A percentile compares a stretch with the other conserved stretches of the same genome.
Conservation (phyloP, 1,284 basidiomycete species). For the Leccinum solheimii region DNA sequence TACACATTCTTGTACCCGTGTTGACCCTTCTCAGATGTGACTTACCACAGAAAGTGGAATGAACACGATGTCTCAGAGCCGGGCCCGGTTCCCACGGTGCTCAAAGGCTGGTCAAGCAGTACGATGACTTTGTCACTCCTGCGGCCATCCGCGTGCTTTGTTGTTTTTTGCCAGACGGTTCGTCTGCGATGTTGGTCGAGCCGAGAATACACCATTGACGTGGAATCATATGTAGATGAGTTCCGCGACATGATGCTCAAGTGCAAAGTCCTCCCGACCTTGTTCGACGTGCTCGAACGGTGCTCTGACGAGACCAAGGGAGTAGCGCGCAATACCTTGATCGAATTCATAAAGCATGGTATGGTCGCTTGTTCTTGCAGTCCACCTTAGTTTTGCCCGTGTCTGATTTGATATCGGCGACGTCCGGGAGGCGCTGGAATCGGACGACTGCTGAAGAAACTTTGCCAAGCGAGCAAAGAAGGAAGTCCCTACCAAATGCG, state of each 20-base stretch:
- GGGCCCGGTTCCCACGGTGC: constrained; percentile 14
- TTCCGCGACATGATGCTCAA: constrained; percentile 22
- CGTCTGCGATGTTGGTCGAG: not conserved
- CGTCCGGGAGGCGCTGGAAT: constrained; percentile 5
- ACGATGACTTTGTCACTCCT: constrained; percentile 33
- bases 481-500: constrained; percentile 6
- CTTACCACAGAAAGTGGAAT: constrained; percentile 8
- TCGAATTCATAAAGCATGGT: constrained; percentile 24
- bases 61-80: constrained; percentile 9
- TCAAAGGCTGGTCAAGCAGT: constrained; percentile 23
- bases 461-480: constrained; percentile 21
- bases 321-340: constrained; percentile 15
- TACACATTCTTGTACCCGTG: not conserved
- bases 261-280: constrained; percentile 13
- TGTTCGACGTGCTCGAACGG: constrained; percentile 26
- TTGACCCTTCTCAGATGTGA: not conserved
- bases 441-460: constrained; percentile 11
- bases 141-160: constrained; percentile 30
- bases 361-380: not conserved
- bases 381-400: not conserved
- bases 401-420: constrained; percentile 2
- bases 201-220: not conserved
- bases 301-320: constrained; percentile 25
- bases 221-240: constrained; percentile 12
- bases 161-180: constrained; percentile 27